Conservation (phyloP, 1,284 basidiomycete genomes). For the Nidula niveotomentosa region DNA sequence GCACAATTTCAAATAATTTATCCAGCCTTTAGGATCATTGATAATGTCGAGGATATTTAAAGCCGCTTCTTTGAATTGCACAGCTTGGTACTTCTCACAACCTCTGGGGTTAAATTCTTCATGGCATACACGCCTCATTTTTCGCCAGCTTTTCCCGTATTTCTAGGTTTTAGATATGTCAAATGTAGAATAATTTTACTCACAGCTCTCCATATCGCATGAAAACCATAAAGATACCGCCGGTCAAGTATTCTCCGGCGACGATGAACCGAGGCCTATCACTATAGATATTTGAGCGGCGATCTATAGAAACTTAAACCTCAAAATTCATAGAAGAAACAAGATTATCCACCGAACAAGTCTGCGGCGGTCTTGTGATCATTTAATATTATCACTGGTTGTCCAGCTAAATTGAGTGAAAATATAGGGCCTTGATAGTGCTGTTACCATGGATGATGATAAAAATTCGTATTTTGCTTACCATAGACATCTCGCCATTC, state of each 20-base stretch:
- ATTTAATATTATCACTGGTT: not conserved
- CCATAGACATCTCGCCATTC: not conserved
- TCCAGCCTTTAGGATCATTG: no score
- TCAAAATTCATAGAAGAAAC: no score
- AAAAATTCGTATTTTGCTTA: not conserved
- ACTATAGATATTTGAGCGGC: not conserved
- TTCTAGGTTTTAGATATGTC: no score
- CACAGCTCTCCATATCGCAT: not conserved
- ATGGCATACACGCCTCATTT: no score
- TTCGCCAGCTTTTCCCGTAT: no score
- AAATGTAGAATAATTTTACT: not conserved
- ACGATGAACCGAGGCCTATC: not conserved
- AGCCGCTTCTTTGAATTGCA: not conserved
- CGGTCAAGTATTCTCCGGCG: not conserved
- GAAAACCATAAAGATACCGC: not conserved
- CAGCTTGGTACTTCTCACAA: not conserved
- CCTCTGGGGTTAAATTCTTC: not conserved
- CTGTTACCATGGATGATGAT: not conserved
- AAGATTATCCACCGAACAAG: not conserved
- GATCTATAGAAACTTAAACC: not conserved
- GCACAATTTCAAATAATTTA: no score
- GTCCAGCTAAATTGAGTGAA: not conserved
- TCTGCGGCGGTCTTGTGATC: not conserved
- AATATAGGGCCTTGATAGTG: not conserved
- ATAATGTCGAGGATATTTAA: not conserved